A percentile compares a stretch with the other conserved stretches of the same genome.
These are phyloP conservation scores for Penicillium sp. DNA, from an alignment of 2,329 filamentous ascomycete genomes.

Conservation along the genomic window DNA sequence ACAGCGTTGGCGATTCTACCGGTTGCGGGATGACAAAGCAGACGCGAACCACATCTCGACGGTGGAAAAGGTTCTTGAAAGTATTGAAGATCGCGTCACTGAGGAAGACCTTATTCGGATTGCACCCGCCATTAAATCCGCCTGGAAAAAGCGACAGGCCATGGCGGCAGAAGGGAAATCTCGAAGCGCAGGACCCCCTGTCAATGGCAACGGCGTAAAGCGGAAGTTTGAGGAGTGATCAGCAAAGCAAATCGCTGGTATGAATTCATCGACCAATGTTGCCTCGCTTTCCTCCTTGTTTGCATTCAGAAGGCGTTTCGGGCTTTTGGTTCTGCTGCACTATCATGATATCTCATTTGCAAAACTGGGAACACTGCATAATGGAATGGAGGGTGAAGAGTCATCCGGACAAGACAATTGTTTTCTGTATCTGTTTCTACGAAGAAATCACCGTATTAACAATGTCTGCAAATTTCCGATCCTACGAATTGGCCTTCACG, in stretches of 20 bases:
- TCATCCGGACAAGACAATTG: too few relatives aligned
- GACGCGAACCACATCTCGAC: conserved; percentile 85
- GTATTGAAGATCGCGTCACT: conserved; percentile 78
- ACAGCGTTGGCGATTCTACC: conserved; percentile 75
- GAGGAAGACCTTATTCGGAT: conserved; percentile 70
- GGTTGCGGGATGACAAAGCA: conserved; percentile 86
- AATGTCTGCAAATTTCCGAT: too few relatives aligned
- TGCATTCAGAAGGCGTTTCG: conserved; percentile 17
- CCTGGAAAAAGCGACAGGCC: conserved; percentile 66
- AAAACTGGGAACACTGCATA: neutral
- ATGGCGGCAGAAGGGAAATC: conserved; percentile 19
- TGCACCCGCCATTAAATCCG: conserved; percentile 65
- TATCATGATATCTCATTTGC: too few relatives aligned
- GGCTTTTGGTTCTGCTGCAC: too few relatives aligned
- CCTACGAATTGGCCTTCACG: too few relatives aligned
- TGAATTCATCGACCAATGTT: neutral
- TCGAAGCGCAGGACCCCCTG: conserved; percentile 22
- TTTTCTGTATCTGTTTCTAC: too few relatives aligned
- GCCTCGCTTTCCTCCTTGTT: conserved; percentile 1
- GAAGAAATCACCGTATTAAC: too few relatives aligned
- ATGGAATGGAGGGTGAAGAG: neutral
- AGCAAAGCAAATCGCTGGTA: neutral
- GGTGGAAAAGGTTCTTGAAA: conserved; percentile 79
- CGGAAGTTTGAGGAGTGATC: conserved; percentile 38
- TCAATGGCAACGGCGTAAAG: conserved; percentile 34